Conservation (phyloP, 345 rosid genomes). For the Excoecaria agallocha region DNA sequence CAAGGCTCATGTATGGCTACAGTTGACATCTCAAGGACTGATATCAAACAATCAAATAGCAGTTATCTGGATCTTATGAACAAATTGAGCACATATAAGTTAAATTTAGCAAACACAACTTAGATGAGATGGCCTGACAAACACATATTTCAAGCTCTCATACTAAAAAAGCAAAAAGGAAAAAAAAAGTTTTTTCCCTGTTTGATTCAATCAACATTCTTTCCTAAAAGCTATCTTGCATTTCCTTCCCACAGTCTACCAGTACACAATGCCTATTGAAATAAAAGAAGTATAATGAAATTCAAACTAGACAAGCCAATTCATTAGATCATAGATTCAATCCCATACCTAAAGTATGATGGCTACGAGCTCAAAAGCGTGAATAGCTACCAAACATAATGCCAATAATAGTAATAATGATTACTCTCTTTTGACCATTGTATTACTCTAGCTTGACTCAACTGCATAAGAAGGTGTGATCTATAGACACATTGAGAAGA, state of each 20-base stretch:
- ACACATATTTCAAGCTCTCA: not conserved
- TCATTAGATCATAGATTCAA: not conserved
- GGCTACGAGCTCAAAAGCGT: not conserved
- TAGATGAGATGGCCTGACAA: not conserved
- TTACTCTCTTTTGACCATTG: not conserved
- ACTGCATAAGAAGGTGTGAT: not conserved
- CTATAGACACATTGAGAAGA: not conserved
- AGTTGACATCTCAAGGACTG: not conserved
- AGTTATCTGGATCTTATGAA: not conserved
- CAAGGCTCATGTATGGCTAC: not conserved
- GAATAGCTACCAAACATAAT: not conserved
- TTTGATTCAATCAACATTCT: not conserved
- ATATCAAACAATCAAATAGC: not conserved
- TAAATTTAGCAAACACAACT: not conserved
- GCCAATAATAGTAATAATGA: not conserved
- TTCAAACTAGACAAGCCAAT: not conserved
- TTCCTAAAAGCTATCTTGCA: not conserved
- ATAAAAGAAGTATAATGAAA: not conserved
- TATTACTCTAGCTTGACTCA: not conserved
- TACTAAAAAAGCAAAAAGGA: not conserved
- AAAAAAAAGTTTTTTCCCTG: not conserved
- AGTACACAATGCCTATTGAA: not conserved
- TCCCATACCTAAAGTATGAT: not conserved
- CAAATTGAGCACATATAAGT: too few species aligned
- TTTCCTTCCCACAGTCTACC: too few species aligned